These are phyloP conservation scores for Aciculosporium take DNA, from an alignment of 2,329 filamentous ascomycete genomes.

Conservation along the genomic window DNA sequence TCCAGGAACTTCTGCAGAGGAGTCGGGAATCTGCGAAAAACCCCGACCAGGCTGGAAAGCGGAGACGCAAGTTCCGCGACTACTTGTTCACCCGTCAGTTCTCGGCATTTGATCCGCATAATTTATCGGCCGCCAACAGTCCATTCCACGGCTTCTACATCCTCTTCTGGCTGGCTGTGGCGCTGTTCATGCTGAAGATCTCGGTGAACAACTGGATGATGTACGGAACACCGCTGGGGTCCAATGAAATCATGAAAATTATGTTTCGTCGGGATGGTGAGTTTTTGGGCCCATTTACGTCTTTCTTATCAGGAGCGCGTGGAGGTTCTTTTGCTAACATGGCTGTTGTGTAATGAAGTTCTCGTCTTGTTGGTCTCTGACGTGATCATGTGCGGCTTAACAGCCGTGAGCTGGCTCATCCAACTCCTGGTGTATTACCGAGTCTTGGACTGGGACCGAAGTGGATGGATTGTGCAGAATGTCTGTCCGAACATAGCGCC, in stretches of 20 bases:
- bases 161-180: slow-evolving; percentile 60
- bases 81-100: slow-evolving; percentile 61
- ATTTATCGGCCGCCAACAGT: slow-evolving; percentile 47
- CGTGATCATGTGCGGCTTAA: slow-evolving; percentile 52
- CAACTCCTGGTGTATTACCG: slow-evolving; percentile 45
- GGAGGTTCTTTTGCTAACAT: neutral
- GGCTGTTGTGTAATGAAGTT: slow-evolving; percentile 18
- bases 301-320: too few relatives aligned
- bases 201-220: slow-evolving; percentile 52
- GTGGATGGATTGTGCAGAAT: slow-evolving; percentile 63
- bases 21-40: slow-evolving; percentile 13
- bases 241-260: slow-evolving; percentile 54
- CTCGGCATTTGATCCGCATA: slow-evolving; percentile 61
- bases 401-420: slow-evolving; percentile 49
- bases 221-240: slow-evolving; percentile 55
- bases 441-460: slow-evolving; percentile 51
- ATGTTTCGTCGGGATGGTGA: slow-evolving; percentile 44
- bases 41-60: slow-evolving; percentile 6
- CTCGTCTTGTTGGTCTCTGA: slow-evolving; percentile 47
- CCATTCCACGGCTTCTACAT: slow-evolving; percentile 71
- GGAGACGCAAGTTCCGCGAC: slow-evolving; percentile 23
- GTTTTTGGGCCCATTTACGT: neutral
- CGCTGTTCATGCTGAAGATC: slow-evolving; percentile 51
- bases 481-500: slow-evolving; percentile 21
- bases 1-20: slow-evolving; percentile 15